phyloP scores from a whole-genome alignment of 2,329 filamentous ascomycete species.

The Penicillium sp. region DNA sequence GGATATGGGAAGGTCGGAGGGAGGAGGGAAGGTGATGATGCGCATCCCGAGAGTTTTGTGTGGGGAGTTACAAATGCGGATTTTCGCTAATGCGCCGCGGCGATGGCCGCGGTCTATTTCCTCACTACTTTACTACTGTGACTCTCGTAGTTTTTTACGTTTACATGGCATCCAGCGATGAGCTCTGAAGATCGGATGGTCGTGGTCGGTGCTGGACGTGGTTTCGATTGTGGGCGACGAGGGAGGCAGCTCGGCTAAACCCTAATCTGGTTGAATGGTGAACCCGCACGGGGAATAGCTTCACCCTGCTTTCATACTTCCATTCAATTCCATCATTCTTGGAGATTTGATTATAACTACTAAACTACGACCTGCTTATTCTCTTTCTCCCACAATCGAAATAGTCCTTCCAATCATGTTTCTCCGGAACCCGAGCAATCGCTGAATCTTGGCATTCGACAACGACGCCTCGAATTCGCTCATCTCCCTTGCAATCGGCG shows the following conservation, averaged over 20 bases:
- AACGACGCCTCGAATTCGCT: slow-evolving; percentile 60
- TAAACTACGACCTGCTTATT: not conserved
- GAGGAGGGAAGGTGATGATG: slow-evolving; percentile 16
- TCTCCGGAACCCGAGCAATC: slow-evolving; percentile 59
- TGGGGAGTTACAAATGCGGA: slow-evolving; percentile 25
- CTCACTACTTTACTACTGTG: not conserved
- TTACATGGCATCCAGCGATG: not conserved
- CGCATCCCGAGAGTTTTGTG: slow-evolving; percentile 25
- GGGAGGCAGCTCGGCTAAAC: slow-evolving; percentile 39
- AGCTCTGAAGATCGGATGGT: not conserved
- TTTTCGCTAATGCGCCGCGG: slow-evolving; percentile 24
- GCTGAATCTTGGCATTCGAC: slow-evolving; percentile 59
- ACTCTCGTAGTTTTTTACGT: not conserved
- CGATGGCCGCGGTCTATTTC: slow-evolving; percentile 3
- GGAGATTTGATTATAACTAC: no score
- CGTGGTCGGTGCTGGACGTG: not conserved
- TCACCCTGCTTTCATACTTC: not conserved
- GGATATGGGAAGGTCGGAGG: slow-evolving; percentile 6
- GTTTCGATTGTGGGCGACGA: slow-evolving; percentile 25
- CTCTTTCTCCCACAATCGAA: slow-evolving; percentile 19
- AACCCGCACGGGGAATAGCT: not conserved
- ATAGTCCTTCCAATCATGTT: slow-evolving; percentile 41
- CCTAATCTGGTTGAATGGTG: slow-evolving; percentile 25
- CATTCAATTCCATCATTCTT: not conserved
- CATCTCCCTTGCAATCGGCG: slow-evolving; percentile 55